Evolutionary conservation across 306 rosid species (phyloP), one percentile per base, ranked within the genome.

Genomic region (Begonia masoniana): DNA sequence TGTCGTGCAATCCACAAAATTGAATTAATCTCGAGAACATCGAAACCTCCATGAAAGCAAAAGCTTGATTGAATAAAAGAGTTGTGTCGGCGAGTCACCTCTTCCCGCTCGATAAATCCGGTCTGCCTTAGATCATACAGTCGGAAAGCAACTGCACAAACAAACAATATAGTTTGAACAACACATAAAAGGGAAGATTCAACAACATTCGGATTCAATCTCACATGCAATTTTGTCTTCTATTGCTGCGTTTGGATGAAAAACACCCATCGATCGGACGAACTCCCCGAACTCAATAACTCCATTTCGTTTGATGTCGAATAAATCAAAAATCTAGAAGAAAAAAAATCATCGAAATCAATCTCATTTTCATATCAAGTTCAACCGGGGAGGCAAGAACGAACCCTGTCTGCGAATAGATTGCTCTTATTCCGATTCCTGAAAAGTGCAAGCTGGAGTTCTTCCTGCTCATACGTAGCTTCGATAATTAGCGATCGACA

Each of bases 371-470:
- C 46, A 23, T 15, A 51, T 63, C 48, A 64, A 31, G 39, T 31
- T 31, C 8, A 31, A 7, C 39, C 1, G 39, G 39, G 39, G 9
- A 31, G 39, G 39, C 39, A 31, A 31, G 39, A 31, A 64, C 81
- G 51, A 10, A 87, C 96, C 79, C 96, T 70, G 68, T 87, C 94
- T 0, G 96, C 87, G 48, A 91, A 91, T 55, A 91, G 81, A 71
- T 78, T 85, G 23, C 62, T 79, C 66, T 19, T 68, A 56, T 83
- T 73, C 61, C 65, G 68, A 52, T 91, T 83, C 67, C 65, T 67
- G 74, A 91, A 91, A 14, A 91, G 80, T 1, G 97, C 96, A 15
- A 91, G 79, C 79, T 81, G 97, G 60, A 91, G 83, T 79, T 91
- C 97, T 78, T 91, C 96, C 97, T 31, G 39, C 39, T 31, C 39